Conservation (phyloP, 768 basidiomycete genomes). For the Lactarius psammicola region DNA sequence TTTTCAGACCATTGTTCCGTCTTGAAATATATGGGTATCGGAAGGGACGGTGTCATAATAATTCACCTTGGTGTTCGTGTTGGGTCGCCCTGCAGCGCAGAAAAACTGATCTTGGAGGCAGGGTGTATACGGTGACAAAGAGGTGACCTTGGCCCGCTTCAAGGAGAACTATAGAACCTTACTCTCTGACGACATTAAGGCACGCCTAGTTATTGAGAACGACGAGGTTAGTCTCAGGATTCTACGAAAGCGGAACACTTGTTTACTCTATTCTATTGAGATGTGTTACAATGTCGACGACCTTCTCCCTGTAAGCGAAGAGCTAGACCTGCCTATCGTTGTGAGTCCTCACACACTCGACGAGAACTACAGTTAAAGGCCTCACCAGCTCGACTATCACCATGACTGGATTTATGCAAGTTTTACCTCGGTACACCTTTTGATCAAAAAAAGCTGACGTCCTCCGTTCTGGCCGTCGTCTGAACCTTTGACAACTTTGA, state of each 20-base stretch:
- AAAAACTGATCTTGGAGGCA: slow-evolving; percentile 29
- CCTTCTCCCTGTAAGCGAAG: slow-evolving; percentile 80
- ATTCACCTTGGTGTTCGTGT: slow-evolving; percentile 72
- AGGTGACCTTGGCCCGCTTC: slow-evolving; percentile 64
- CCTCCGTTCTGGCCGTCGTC: slow-evolving; percentile 34
- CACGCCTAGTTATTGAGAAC: slow-evolving; percentile 86
- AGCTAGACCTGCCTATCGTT: slow-evolving; percentile 57
- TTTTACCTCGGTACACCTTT: slow-evolving; percentile 47
- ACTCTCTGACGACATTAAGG: slow-evolving; percentile 63
- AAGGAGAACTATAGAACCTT: slow-evolving; percentile 60
- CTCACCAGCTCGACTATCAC: slow-evolving; percentile 59
- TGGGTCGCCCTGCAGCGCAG: not conserved
- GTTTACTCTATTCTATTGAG: slow-evolving; percentile 30
- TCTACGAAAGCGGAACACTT: not conserved
- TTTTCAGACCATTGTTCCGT: slow-evolving; percentile 73
- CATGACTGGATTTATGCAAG: slow-evolving; percentile 63
- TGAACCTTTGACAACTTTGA: slow-evolving; percentile 59
- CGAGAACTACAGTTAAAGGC: not conserved
- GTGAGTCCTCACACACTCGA: slow-evolving; percentile 60
- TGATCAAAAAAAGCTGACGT: not conserved
- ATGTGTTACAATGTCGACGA: slow-evolving; percentile 91
- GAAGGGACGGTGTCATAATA: slow-evolving; percentile 84
- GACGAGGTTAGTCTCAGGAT: slow-evolving; percentile 62
- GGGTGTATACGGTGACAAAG: slow-evolving; percentile 83
- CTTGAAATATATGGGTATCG: slow-evolving; percentile 80